A percentile compares a stretch with the other conserved stretches of the same genome.
Evolutionary conservation across 1,284 basidiomycete species (phyloP).

Genomic region (Irpex sp.): DNA sequence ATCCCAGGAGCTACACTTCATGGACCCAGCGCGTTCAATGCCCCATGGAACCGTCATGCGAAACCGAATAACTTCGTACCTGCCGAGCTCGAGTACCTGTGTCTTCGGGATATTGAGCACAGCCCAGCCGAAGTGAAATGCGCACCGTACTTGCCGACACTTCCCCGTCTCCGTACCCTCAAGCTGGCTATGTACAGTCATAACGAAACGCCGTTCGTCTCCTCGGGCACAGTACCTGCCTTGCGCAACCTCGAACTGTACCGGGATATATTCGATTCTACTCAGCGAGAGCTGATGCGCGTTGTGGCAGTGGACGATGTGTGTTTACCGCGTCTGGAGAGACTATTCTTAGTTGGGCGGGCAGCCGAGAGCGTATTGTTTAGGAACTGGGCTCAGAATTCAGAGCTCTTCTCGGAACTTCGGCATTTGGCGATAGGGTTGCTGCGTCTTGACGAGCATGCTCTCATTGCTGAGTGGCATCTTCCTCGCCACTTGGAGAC

Average conservation of each 20-base stretch:
- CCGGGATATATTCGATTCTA: constrained; percentile 7
- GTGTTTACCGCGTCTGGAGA: constrained; percentile 4
- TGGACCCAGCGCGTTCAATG: constrained; percentile 12
- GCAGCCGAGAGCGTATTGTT: constrained; percentile 4
- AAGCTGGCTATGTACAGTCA: constrained; percentile 2
- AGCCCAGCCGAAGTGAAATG: constrained; percentile 9
- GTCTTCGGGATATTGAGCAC: constrained; percentile 11
- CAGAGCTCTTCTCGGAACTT: constrained; percentile 1
- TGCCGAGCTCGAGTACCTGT: constrained; percentile 8
- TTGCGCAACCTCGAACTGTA: constrained; percentile 7
- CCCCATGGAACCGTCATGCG: constrained; percentile 12
- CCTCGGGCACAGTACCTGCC: constrained; percentile 6
- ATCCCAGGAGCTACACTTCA: constrained; percentile 9
- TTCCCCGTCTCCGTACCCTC: constrained; percentile 10
- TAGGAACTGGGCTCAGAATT: constrained; percentile 1
- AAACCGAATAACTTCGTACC: constrained; percentile 13
- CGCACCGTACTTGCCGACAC: constrained; percentile 13
- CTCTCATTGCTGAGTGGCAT: constrained; percentile 4
- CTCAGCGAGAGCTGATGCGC: background rate
- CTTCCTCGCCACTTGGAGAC: constrained; percentile 9
- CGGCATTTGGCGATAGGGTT: constrained; percentile 7
- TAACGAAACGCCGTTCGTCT: constrained; percentile 7
- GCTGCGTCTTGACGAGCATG: constrained; percentile 1
- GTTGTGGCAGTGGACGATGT: constrained; percentile 5
- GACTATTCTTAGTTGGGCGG: constrained; percentile 8